Evolutionary conservation across 192 early-diverging fungal species (phyloP).

Genomic region (Entrophospora sp.): DNA sequence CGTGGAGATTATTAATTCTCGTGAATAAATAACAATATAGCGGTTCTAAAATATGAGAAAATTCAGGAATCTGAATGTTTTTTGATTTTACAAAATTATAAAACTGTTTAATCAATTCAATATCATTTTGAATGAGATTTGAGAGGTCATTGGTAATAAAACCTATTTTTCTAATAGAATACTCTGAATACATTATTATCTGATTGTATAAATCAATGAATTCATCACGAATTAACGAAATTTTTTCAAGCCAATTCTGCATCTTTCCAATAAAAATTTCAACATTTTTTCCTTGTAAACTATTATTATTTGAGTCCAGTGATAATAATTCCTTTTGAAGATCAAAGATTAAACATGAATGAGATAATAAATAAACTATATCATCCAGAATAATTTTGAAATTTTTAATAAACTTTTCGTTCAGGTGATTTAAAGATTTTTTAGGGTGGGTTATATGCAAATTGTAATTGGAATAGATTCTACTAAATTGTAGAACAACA

Average conservation of each 20-base stretch:
- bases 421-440: constrained; percentile 12
- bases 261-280: constrained; percentile 3
- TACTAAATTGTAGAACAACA: constrained; percentile 24
- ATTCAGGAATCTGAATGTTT: constrained; percentile 26
- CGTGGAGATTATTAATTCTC: not conserved
- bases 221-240: constrained; percentile 19
- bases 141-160: not conserved
- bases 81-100: constrained; percentile 17
- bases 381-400: constrained; percentile 37
- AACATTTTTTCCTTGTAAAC: no score
- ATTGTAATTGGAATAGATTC: constrained; percentile 23
- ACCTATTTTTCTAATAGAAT: not conserved
- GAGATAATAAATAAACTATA: constrained; percentile 26
- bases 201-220: constrained; percentile 17
- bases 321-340: constrained; percentile 23
- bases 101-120: constrained; percentile 26
- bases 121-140: constrained; percentile 23
- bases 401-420: constrained; percentile 19
- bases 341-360: constrained; percentile 29
- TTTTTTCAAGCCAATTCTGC: constrained; percentile 1
- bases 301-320: not conserved
- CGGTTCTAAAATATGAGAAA: constrained; percentile 28
- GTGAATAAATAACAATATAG: constrained; percentile 32
- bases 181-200: constrained; percentile 22
- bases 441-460: not conserved